These are phyloP conservation scores for sunflower (Helianthus annuus) DNA, from an alignment of 129 eudicot species.

Conservation along the genomic window DNA sequence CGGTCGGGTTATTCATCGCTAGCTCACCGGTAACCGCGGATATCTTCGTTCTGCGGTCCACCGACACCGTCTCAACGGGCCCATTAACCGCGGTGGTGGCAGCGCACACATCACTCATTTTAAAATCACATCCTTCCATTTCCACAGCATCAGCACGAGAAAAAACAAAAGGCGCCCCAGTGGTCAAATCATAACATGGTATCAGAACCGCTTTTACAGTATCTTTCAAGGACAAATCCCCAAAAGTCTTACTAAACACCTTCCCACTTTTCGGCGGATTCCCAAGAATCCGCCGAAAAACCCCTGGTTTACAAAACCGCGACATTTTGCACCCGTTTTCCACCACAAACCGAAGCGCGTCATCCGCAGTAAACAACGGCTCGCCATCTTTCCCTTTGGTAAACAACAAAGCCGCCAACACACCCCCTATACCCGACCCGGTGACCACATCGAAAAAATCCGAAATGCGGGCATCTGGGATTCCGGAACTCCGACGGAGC, in stretches of 20 bases:
- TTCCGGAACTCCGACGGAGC: slow-evolving; percentile 56
- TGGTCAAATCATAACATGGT: slow-evolving; percentile 74
- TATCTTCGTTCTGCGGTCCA: slow-evolving; percentile 54
- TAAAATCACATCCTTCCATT: slow-evolving; percentile 74
- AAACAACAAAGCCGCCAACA: slow-evolving; percentile 59
- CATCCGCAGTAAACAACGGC: slow-evolving; percentile 63
- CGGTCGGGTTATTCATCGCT: slow-evolving; percentile 84
- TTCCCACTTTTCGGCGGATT: slow-evolving; percentile 30
- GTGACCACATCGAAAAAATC: slow-evolving; percentile 79
- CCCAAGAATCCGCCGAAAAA: slow-evolving; percentile 36
- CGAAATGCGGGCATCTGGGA: slow-evolving; percentile 53
- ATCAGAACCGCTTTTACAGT: slow-evolving; percentile 69
- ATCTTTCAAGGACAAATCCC: slow-evolving; percentile 60
- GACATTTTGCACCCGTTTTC: slow-evolving; percentile 36
- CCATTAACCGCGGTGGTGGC: slow-evolving; percentile 53
- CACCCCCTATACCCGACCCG: slow-evolving; percentile 73
- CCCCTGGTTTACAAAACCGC: slow-evolving; percentile 23
- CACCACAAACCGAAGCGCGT: slow-evolving; percentile 45
- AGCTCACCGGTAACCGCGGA: slow-evolving; percentile 67
- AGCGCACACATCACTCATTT: slow-evolving; percentile 73
- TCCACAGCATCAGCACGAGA: slow-evolving; percentile 93
- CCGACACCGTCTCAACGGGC: slow-evolving; percentile 51
- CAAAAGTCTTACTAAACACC: slow-evolving; percentile 48
- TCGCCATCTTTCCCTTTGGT: slow-evolving; percentile 49
- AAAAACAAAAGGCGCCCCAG: slow-evolving; percentile 73